Conservation (phyloP, 331 rosid genomes). For the Prunus yedoensis region DNA sequence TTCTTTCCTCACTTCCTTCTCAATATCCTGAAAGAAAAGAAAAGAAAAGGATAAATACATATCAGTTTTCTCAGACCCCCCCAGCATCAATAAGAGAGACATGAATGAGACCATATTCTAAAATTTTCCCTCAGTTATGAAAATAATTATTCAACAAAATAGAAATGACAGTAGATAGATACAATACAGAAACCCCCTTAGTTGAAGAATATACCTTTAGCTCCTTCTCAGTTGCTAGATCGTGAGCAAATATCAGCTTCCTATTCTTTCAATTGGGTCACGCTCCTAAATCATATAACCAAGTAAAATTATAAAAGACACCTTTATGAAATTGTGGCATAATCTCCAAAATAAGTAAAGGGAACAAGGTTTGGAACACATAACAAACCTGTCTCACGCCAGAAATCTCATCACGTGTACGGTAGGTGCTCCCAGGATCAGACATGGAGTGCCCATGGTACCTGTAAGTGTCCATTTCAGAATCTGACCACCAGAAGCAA, state of each 20-base stretch:
- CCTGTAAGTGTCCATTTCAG: conserved; percentile 98
- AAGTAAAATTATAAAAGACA: conserved; percentile 11
- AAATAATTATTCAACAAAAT: conserved; percentile 13
- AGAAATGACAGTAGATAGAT: not conserved
- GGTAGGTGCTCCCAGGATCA: conserved; percentile 98
- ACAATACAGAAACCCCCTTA: not conserved
- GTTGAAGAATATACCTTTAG: conserved; percentile 55
- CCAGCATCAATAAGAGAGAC: conserved; percentile 1
- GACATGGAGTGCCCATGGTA: conserved; percentile 99
- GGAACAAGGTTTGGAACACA: not conserved
- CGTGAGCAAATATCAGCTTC: conserved; percentile 72
- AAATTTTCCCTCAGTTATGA: not conserved
- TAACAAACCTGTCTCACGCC: conserved; percentile 84
- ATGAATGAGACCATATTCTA: not conserved
- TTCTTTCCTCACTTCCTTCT: conserved; percentile 74
- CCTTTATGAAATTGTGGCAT: not conserved
- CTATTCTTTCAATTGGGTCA: conserved; percentile 90
- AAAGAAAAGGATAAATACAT: not conserved
- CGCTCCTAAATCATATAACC: conserved; percentile 66
- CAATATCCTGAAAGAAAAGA: conserved; percentile 54
- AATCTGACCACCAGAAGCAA: conserved; percentile 52
- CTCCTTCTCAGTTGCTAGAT: conserved; percentile 83
- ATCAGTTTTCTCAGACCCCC: not conserved
- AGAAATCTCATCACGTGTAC: conserved; percentile 96
- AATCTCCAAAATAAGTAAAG: not conserved